These are phyloP conservation scores for Gymnopilus junonius DNA, from an alignment of 768 basidiomycete species.

Conservation along the genomic window DNA sequence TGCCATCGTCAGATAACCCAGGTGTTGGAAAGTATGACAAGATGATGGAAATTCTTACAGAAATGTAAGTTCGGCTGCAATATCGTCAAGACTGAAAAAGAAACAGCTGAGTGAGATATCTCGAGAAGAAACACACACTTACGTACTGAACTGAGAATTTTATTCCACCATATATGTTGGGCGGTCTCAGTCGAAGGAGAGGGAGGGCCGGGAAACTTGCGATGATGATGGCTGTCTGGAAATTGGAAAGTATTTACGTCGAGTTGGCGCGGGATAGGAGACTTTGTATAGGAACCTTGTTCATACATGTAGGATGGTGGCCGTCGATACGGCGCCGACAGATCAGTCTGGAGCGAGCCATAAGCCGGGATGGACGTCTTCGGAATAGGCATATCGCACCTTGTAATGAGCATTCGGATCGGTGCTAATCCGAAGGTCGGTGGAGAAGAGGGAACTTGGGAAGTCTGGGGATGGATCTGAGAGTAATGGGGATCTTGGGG, in stretches of 20 bases:
- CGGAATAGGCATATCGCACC: constrained; percentile 24
- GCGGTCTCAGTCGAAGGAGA: constrained; percentile 37
- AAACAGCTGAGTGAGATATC: not conserved
- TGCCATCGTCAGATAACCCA: not conserved
- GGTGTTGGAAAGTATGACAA: not conserved
- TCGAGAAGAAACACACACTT: constrained; percentile 14
- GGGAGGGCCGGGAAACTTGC: constrained; percentile 38
- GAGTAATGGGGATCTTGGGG: constrained; percentile 22
- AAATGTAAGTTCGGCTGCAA: constrained; percentile 32
- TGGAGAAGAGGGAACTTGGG: constrained; percentile 26
- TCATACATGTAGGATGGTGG: constrained; percentile 39
- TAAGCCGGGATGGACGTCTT: constrained; percentile 1
- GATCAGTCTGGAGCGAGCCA: constrained; percentile 27
- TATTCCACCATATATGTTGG: constrained; percentile 49
- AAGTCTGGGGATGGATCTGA: constrained; percentile 15
- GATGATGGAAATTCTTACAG: constrained; percentile 24
- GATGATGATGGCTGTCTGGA: constrained; percentile 27
- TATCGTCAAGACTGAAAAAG: constrained; percentile 18
- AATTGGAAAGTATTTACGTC: constrained; percentile 42
- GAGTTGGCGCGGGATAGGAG: constrained; percentile 42
- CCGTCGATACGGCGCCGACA: constrained; percentile 35
- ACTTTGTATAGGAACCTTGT: constrained; percentile 38
- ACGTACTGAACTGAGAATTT: constrained; percentile 42
- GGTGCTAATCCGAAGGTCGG: constrained; percentile 34
- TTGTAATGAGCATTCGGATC: constrained; percentile 27